Evolutionary conservation across 2,329 filamentous ascomycete species (phyloP), one percentile per base, ranked within the genome.

Genomic region (Hypoxylon sp.): DNA sequence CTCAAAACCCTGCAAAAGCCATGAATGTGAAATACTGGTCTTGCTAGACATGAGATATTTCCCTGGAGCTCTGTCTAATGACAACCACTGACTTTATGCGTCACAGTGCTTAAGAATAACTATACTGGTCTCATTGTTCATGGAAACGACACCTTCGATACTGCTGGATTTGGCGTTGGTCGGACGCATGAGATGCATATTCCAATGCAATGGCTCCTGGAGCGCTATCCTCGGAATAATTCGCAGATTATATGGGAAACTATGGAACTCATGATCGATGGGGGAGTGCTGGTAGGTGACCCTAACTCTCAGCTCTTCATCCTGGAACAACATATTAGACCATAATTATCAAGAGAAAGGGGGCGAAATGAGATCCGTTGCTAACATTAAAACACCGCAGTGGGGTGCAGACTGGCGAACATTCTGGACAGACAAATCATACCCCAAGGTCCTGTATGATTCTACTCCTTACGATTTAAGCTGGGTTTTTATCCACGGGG

Each of bases 111-210:
- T 10, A 76, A 79, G 56, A 75, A 87, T 60, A 82, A 87, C 68
- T 83, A 82, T 48, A 82, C 82, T 1, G 87, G 87, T 0, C 82
- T 85, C 57, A 73, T 85, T 14, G 79, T 79, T 45, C 82, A 83
- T 30, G 72, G 76, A 0, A 79, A 80, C 2, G 81, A 84, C 61
- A 73, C 78, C 2, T 81, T 84, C 28, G 79, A 82, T 61, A 70
- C 73, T 53, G 75, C 69, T 69, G 77, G 74, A 38, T 76, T 73
- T 75, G 80, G 80, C 28, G 75, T 68, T 25, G 77, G 72, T 4
- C 75, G 80, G 2, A 75, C 79, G n/a, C 80, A 81, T 36, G 81
- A 82, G 62, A 73, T 81, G 59, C 76, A 80, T 36, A 80, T 80
- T 30, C 75, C 79, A 0, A 72, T 82, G 5, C 80, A 82, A 66